phyloP scores from a whole-genome alignment of 2,329 filamentous ascomycete species.

The Neonectria sp. region DNA sequence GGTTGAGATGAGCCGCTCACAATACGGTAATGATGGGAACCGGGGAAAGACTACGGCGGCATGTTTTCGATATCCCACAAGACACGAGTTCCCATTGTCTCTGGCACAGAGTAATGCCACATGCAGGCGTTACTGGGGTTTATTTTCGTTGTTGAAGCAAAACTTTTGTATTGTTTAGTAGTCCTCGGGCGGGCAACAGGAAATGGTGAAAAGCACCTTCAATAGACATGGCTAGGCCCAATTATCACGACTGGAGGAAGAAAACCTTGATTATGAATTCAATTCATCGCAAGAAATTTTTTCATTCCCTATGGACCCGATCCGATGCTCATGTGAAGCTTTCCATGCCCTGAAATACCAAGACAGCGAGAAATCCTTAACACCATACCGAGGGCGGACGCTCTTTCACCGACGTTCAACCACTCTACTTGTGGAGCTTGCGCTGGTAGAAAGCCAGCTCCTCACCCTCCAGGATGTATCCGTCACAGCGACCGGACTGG shows the following conservation, averaged over 20 bases:
- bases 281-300: constrained; percentile 54
- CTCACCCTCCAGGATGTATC: constrained; percentile 99
- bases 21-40: constrained; percentile 41
- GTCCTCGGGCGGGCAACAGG: constrained; percentile 10
- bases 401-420: constrained; percentile 39
- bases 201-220: constrained; percentile 24
- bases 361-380: constrained; percentile 56
- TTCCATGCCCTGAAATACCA: constrained; percentile 55
- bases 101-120: constrained; percentile 23
- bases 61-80: constrained; percentile 39
- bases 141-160: constrained; percentile 19
- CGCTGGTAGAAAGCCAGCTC: constrained; percentile 99
- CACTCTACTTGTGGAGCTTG: constrained; percentile 95
- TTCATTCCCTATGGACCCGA: constrained; percentile 57
- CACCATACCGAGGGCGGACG: constrained; percentile 53
- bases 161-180: constrained; percentile 24
- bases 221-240: constrained; percentile 13
- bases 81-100: constrained; percentile 30
- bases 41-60: constrained; percentile 31
- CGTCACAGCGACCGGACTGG: constrained; percentile 96
- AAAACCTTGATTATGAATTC: constrained; percentile 49
- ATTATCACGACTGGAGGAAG: constrained; percentile 38
- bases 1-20: constrained; percentile 30
- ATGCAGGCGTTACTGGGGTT: constrained; percentile 29
- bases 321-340: constrained; percentile 57